Evolutionary conservation across 2,329 filamentous ascomycete species (phyloP).

Genomic region (Lachnellula arida): DNA sequence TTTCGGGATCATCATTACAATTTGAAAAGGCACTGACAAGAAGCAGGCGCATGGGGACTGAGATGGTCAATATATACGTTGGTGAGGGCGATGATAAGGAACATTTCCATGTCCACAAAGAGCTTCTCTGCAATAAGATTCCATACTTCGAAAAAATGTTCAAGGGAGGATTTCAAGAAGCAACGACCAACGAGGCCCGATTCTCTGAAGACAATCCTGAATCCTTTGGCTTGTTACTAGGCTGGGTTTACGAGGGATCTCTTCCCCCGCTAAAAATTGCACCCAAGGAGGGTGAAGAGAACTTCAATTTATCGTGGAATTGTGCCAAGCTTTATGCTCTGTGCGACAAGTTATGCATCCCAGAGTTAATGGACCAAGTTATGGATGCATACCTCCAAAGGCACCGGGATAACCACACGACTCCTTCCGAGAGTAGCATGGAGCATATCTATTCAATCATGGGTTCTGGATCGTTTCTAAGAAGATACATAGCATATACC

Average conservation of each 20-base stretch:
- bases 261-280: no score
- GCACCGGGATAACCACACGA: no score
- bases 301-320: no score
- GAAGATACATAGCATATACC: neutral
- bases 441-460: neutral
- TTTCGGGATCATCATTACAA: neutral
- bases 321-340: neutral
- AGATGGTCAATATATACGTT: conserved; percentile 9
- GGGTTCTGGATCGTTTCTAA: neutral
- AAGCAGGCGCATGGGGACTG: neutral
- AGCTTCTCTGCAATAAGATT: conserved; percentile 6
- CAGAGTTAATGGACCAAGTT: conserved; percentile 6
- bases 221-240: conserved; percentile 5
- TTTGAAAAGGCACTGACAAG: neutral
- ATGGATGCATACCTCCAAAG: no score
- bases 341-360: conserved; percentile 5
- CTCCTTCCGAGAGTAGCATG: no score
- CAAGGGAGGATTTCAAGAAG: conserved; percentile 3
- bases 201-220: conserved; percentile 10
- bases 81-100: neutral
- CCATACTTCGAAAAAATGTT: conserved; percentile 13
- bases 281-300: no score
- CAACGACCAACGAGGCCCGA: neutral
- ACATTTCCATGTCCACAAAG: conserved; percentile 8
- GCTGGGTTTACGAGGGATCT: conserved; percentile 6